A percentile compares a stretch with the other conserved stretches of the same genome.
Conservation (phyloP, 1,284 basidiomycete genomes). For the Puccinia sorghi region DNA sequence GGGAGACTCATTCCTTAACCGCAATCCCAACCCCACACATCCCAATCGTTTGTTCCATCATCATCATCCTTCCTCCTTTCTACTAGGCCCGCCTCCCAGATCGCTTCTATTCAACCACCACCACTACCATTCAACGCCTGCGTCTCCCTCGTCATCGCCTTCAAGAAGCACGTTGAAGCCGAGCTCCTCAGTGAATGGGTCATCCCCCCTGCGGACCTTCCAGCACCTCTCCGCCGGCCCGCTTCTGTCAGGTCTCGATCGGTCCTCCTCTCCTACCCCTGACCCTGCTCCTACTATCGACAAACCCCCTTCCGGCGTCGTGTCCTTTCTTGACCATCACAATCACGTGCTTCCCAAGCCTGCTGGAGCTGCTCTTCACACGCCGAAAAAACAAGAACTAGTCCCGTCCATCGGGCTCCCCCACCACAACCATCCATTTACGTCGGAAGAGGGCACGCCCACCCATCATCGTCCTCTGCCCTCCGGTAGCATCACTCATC, state of each 20-base stretch:
- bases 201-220: neutral
- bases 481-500: no score
- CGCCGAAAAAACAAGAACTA: no score
- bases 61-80: constrained; percentile 4
- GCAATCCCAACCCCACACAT: constrained; percentile 2
- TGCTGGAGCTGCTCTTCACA: no score
- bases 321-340: no score
- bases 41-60: constrained; percentile 6
- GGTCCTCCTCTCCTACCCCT: no score
- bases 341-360: no score
- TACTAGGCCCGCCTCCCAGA: constrained; percentile 19
- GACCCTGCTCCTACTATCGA: no score
- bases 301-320: no score
- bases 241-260: neutral
- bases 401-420: no score
- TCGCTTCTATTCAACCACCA: neutral
- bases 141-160: neutral
- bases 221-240: neutral
- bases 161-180: neutral
- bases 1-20: constrained; percentile 27
- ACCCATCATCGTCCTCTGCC: no score
- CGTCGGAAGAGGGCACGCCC: no score
- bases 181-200: neutral
- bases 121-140: neutral
- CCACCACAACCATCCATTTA: no score